These are phyloP conservation scores for Astrocystis sublimbata DNA, from an alignment of 495 filamentous ascomycete genomes.

Conservation along the genomic window DNA sequence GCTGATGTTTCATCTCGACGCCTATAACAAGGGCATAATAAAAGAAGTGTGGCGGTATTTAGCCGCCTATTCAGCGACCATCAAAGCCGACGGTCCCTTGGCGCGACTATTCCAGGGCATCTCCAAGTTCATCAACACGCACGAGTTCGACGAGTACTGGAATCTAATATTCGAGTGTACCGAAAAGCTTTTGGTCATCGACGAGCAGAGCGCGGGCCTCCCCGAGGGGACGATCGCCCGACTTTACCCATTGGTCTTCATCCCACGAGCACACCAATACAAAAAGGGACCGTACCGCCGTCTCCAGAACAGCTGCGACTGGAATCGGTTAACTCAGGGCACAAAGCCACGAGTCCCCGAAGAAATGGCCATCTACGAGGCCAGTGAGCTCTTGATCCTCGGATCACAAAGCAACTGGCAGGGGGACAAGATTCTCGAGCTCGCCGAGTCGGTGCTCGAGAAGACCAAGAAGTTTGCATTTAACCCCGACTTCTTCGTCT, in stretches of 20 bases:
- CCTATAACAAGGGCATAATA: constrained; percentile 32
- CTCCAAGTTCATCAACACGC: constrained; percentile 30
- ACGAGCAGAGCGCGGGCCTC: constrained; percentile 30
- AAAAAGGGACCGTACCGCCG: constrained; percentile 26
- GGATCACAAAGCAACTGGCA: constrained; percentile 30
- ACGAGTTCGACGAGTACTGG: constrained; percentile 36
- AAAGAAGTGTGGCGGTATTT: constrained; percentile 36
- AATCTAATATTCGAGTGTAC: constrained; percentile 35
- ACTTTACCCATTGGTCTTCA: constrained; percentile 32
- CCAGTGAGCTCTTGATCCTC: constrained; percentile 30
- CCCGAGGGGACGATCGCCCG: constrained; percentile 30
- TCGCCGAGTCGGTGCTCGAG: constrained; percentile 31
- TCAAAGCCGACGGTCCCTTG: constrained; percentile 25
- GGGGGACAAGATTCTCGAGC: constrained; percentile 28
- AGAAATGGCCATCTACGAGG: constrained; percentile 29
- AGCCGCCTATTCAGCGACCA: constrained; percentile 29
- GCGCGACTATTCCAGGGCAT: constrained; percentile 31
- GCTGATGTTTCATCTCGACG: constrained; percentile 31
- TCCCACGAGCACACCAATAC: constrained; percentile 34
- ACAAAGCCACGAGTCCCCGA: constrained; percentile 32
- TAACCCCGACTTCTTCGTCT: constrained; percentile 32
- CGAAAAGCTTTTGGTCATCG: constrained; percentile 29
- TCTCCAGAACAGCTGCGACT: constrained; percentile 32
- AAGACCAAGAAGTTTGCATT: constrained; percentile 31
- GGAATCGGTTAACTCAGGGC: constrained; percentile 22